Evolutionary conservation across 768 basidiomycete species (phyloP), one percentile per base, ranked within the genome.

Genomic region (Pluteus cervinus): DNA sequence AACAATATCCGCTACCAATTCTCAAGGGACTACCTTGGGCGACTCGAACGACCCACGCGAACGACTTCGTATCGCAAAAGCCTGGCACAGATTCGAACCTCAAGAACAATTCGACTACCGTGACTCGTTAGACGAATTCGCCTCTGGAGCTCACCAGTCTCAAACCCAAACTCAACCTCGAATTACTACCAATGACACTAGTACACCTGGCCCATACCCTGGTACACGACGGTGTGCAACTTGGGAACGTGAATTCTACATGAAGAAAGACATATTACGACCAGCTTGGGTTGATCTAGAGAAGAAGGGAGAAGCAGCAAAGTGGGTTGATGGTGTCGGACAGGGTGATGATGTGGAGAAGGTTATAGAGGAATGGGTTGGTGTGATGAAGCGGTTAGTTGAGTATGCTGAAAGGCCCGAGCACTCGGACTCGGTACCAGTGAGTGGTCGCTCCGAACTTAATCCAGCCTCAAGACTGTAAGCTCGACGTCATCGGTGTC

Each of bases 21-120:
- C n/a, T n/a, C n/a, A n/a, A n/a, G 57, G 55, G 29, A 7, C 44
- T 30, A 16, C 50, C 54, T 37, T 53, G 4, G 38, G 65, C 23
- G 58, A 66, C 23, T 48, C 33, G 15, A 14, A 63, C 33, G 57
- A 65, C 16, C n/a, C n/a, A n/a, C n/a, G n/a, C n/a, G n/a, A n/a
- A n/a, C n/a, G n/a, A n/a, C 43, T 52, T 9, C 50, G 46, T 18
- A 64, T 86, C 21, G 63, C 76, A 15, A 73, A 74, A 36, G 52
- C 52, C 9, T 88, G 81, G 81, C 68, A 76, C 51, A 57, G 60
- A 8, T 65, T 83, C 40, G 56, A 58, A 22, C 57, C 56, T 4
- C 42, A 60, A 30, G 73, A 79, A 37, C 83, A 85, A 50, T 89
- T 77, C 56, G 65, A 69, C 16, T 88, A 90, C 53, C 71, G 81